Conservation (phyloP, 345 rosid genomes). For the Carallia brachiata region DNA sequence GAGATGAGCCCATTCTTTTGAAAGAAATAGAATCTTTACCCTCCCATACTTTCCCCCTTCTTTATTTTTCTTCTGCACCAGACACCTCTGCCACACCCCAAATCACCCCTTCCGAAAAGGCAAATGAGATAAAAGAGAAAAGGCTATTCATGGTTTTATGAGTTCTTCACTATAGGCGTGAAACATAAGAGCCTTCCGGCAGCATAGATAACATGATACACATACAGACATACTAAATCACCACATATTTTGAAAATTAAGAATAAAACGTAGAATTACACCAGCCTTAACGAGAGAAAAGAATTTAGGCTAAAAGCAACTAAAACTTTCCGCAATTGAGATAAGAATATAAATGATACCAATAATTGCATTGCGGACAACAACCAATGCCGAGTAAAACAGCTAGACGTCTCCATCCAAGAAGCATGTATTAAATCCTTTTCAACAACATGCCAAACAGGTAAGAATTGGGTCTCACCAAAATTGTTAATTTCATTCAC, state of each 20-base stretch:
- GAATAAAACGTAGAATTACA: not conserved
- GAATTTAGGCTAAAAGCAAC: not conserved
- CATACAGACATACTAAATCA: not conserved
- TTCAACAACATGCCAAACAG: not conserved
- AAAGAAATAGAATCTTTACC: not conserved
- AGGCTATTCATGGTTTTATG: not conserved
- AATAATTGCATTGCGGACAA: not conserved
- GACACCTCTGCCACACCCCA: not conserved
- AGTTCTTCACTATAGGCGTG: not conserved
- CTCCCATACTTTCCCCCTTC: too few relatives aligned
- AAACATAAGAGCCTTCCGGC: slow-evolving; percentile 1
- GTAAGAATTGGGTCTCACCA: not conserved
- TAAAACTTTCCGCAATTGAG: not conserved
- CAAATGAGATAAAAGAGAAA: not conserved
- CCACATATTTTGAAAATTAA: not conserved
- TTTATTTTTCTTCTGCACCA: too few relatives aligned
- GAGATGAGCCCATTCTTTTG: not conserved
- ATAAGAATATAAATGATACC: not conserved
- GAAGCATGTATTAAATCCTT: too few relatives aligned
- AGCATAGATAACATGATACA: not conserved
- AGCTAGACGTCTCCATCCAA: too few relatives aligned
- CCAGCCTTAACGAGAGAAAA: not conserved
- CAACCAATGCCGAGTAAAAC: not conserved
- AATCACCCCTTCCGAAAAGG: not conserved
- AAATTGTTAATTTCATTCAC: not conserved